Evolutionary conservation across 768 basidiomycete genomes (phyloP).

Genomic region (Auricularia sp.): DNA sequence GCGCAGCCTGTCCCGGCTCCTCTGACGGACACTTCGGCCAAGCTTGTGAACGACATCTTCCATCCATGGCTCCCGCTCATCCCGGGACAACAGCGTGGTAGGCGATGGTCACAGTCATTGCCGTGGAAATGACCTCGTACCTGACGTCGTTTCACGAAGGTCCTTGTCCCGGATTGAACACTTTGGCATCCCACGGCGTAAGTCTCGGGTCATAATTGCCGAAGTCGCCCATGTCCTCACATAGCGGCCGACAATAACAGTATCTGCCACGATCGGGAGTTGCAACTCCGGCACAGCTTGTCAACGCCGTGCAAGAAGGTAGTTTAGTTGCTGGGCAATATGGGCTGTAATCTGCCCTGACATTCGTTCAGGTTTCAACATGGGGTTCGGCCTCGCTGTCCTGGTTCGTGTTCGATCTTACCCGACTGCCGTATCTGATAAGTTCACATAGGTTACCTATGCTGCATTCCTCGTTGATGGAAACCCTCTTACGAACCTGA

Average conservation of each 20-base stretch:
- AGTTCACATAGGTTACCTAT: not conserved
- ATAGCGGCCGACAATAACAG: not conserved
- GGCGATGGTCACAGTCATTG: not conserved
- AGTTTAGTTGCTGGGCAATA: not conserved
- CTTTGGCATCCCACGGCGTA: conserved; percentile 7
- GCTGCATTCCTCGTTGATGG: conserved; percentile 6
- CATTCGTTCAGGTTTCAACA: conserved; percentile 5
- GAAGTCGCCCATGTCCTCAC: not conserved
- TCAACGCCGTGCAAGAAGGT: conserved; percentile 8
- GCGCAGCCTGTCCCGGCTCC: conserved; percentile 1
- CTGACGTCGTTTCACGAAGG: not conserved
- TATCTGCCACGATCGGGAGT: conserved; percentile 6
- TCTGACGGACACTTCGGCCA: not conserved
- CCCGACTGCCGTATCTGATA: not conserved
- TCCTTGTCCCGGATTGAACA: conserved; percentile 10
- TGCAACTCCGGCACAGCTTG: conserved; percentile 5
- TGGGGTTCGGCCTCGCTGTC: conserved; percentile 2
- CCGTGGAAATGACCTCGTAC: not conserved
- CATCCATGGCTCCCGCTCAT: conserved; percentile 4
- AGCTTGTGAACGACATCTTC: conserved; percentile 5
- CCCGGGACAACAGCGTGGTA: conserved; percentile 5
- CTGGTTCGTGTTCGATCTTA: not conserved
- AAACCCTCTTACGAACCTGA: conserved; percentile 5
- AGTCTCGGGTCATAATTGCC: not conserved
- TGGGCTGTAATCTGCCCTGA: not conserved